Conservation (phyloP, 1,284 basidiomycete species). For the Austroboletus niveus region DNA sequence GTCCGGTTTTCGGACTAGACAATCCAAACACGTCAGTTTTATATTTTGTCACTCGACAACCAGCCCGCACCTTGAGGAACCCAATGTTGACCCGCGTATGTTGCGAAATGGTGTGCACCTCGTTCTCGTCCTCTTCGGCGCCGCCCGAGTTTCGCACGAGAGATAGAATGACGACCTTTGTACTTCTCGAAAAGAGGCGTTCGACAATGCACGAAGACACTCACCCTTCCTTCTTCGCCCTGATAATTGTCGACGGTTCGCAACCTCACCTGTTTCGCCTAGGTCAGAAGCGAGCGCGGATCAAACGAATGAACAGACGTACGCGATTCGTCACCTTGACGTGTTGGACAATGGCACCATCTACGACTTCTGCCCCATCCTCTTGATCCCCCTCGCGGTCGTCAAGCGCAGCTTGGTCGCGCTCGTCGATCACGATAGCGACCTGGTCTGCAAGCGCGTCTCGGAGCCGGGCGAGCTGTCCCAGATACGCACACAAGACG, state of each 20-base stretch:
- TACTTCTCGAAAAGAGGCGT: neutral
- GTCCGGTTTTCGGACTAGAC: constrained; percentile 54
- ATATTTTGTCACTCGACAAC: too few relatives aligned
- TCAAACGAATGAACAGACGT: constrained; percentile 10
- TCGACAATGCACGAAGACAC: neutral
- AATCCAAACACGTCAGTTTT: neutral
- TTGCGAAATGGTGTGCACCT: constrained; percentile 18
- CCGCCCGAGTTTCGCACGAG: constrained; percentile 66
- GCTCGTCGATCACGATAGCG: constrained; percentile 64
- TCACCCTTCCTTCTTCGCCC: constrained; percentile 61
- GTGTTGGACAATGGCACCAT: constrained; percentile 36
- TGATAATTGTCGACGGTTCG: constrained; percentile 80
- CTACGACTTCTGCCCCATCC: constrained; percentile 29
- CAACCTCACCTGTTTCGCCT: constrained; percentile 49
- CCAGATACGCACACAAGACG: constrained; percentile 73
- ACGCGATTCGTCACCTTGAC: constrained; percentile 52
- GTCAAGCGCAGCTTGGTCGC: constrained; percentile 58
- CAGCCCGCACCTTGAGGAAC: constrained; percentile 54
- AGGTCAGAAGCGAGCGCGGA: neutral
- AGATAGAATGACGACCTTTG: constrained; percentile 66
- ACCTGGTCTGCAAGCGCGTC: constrained; percentile 50
- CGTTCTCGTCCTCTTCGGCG: constrained; percentile 32
- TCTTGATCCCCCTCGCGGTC: constrained; percentile 44
- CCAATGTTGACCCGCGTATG: constrained; percentile 52
- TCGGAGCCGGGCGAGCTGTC: constrained; percentile 61